Evolutionary conservation across 192 early-diverging fungal species (phyloP), one percentile per base, ranked within the genome.

Genomic region (Umbelopsis ramanniana): DNA sequence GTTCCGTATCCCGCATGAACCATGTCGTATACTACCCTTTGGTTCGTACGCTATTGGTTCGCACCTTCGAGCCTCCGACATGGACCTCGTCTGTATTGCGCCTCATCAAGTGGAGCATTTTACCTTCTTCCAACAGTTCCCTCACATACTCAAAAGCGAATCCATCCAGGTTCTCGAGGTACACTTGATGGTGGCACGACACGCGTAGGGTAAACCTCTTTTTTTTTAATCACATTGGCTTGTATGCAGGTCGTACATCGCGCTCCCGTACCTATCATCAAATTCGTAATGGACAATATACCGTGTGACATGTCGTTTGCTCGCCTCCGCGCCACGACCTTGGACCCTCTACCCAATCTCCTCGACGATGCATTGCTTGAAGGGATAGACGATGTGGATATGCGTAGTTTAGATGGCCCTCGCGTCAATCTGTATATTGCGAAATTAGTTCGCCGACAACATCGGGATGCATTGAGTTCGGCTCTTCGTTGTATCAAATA

Each of bases 301-400:
- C 29, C 53, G 21, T 72, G 70, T 48, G 77, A 79, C 29, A 79
- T 79, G 33, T 79, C 77, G 21, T 79, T 73, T 79, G 77, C 71
- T 15, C 48, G 69, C 9, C 5, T 79, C 15, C 40, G n/a, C 35
- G 11, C 14, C 17, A 5, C 10, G 2, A 70, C 24, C 2, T 24
- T 78, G 35, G 11, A 52, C 2, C 67, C 72, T 22, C 43, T 66
- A n/a, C 52, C 73, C 7, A 43, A 74, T 60, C 24, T 79, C 38
- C 70, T 79, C 63, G 68, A 79, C 22, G 70, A 79, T 69, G 19
- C 9, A 12, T 26, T 74, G 11, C 40, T 79, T 6, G 52, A 69
- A 24, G 66, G 53, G 0, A 15, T 79, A 10, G 77, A 79, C 22
- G 35, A 67, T 24, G 26, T 46, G 0, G 74, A 73, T 53, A 14